Conservation (phyloP, 176 grass and related monocot genomes). For the Musa beccarii region DNA sequence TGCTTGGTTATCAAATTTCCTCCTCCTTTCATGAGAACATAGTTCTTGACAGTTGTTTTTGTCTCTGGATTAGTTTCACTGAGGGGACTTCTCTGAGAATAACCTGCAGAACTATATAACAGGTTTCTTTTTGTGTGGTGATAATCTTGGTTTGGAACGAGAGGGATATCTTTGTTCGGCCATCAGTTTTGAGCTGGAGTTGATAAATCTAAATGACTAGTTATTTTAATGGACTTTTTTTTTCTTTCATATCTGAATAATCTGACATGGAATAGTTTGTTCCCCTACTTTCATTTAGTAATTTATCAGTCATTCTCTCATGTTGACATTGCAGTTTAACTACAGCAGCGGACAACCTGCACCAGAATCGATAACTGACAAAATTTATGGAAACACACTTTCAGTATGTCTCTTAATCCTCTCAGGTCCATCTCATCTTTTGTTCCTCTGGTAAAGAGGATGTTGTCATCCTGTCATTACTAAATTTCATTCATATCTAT, state of each 20-base stretch:
- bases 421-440: neutral
- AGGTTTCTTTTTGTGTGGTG: too few species aligned
- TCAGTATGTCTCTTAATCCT: slow-evolving; percentile 36
- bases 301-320: slow-evolving; percentile 1
- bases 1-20: neutral
- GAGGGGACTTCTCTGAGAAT: neutral
- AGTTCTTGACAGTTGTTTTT: neutral
- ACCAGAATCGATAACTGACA: slow-evolving; percentile 73
- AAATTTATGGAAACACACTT: slow-evolving; percentile 89
- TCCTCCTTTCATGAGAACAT: neutral
- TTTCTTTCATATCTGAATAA: too few species aligned
- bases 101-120: too few species aligned
- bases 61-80: slow-evolving; percentile 4
- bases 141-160: too few species aligned
- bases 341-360: slow-evolving; percentile 90
- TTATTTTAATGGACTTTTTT: too few species aligned
- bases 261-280: too few species aligned
- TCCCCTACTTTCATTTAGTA: too few species aligned
- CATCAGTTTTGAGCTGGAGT: too few species aligned
- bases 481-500: neutral
- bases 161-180: too few species aligned
- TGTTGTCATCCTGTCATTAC: neutral
- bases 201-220: too few species aligned
- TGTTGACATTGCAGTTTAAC: slow-evolving; percentile 56
- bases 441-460: neutral